phyloP scores from a whole-genome alignment of 192 early-diverging fungal species.

The Entomortierella lignicola region DNA sequence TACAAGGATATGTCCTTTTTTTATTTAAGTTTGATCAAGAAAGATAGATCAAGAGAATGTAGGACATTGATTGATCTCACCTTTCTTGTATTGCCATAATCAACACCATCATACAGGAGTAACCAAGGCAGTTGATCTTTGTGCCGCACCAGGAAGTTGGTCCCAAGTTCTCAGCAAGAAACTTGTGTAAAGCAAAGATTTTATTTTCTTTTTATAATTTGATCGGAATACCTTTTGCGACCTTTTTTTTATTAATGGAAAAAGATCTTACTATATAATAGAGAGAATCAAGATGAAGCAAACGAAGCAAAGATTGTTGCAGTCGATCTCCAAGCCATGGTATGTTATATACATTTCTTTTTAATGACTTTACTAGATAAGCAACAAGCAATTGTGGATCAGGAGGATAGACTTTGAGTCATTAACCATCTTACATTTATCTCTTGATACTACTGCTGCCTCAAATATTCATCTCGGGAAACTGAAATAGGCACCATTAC shows the following conservation, averaged over 20 bases:
- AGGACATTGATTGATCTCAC: no score
- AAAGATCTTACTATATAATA: slow-evolving; percentile 32
- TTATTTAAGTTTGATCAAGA: no score
- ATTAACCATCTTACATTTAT: no score
- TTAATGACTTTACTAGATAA: no score
- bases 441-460: no score
- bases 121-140: slow-evolving; percentile 91
- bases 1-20: background rate
- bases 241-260: background rate
- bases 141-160: slow-evolving; percentile 98
- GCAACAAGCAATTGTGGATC: no score
- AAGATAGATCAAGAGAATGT: no score
- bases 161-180: slow-evolving; percentile 87
- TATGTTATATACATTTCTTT: no score
- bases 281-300: slow-evolving; percentile 63
- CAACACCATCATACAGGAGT: slow-evolving; percentile 63
- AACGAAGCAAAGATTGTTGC: slow-evolving; percentile 87
- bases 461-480: no score
- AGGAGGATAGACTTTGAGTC: no score
- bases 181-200: slow-evolving; percentile 52
- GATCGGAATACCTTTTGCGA: background rate
- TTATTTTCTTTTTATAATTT: background rate
- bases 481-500: slow-evolving; percentile 78
- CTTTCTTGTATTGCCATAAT: background rate
- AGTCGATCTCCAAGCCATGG: slow-evolving; percentile 96